A percentile compares a stretch with the other conserved stretches of the same genome.
Conservation (phyloP, 2,329 filamentous ascomycete genomes). For the Triangularia verruculosa region DNA sequence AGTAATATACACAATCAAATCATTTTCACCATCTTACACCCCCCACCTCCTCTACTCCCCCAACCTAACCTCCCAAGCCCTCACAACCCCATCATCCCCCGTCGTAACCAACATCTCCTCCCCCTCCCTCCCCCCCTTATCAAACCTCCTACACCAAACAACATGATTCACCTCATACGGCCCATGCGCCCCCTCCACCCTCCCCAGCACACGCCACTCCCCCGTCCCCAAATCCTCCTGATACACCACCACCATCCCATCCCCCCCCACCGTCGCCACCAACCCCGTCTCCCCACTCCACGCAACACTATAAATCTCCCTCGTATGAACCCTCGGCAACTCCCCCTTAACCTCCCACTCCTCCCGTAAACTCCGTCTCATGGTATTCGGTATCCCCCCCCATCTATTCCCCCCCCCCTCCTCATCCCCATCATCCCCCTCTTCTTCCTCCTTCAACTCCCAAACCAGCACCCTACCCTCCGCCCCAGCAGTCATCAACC, state of each 20-base stretch:
- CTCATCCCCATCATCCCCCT: constrained; percentile 36
- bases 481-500: constrained; percentile 81
- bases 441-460: constrained; percentile 59
- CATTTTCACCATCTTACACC: not conserved
- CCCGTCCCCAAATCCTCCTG: constrained; percentile 49
- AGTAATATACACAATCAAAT: too few relatives aligned
- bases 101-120: constrained; percentile 90
- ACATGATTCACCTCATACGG: constrained; percentile 94
- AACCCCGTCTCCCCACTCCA: constrained; percentile 79
- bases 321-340: constrained; percentile 72
- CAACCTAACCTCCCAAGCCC: constrained; percentile 65
- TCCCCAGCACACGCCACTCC: constrained; percentile 11
- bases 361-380: constrained; percentile 74
- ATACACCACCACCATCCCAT: constrained; percentile 79
- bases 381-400: constrained; percentile 80
- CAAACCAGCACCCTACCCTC: constrained; percentile 79
- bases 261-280: constrained; percentile 84
- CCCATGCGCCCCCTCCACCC: constrained; percentile 60
- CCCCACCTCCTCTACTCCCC: not conserved
- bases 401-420: constrained; percentile 39
- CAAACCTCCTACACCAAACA: constrained; percentile 78
- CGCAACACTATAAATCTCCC: constrained; percentile 78
- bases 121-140: constrained; percentile 55
- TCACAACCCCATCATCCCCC: constrained; percentile 86
- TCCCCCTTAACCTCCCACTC: constrained; percentile 75